Base-by-base conservation (phyloP, 116 monocot species). In the Trichopus zeylanicus region DNA sequence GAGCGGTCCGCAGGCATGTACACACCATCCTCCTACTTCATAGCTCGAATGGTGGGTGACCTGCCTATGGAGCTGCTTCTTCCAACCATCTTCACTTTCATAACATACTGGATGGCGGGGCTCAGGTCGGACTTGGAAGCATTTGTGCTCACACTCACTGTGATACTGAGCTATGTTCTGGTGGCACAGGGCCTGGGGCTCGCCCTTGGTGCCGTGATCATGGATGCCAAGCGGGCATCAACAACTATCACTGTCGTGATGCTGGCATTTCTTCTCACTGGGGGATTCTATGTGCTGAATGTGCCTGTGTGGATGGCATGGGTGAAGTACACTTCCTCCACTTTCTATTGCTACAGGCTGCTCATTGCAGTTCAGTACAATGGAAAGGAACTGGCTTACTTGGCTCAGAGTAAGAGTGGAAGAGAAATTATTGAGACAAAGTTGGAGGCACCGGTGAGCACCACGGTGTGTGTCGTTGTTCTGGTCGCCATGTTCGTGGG, bases 21-120 rank as follows among this genome's bases (percentile, higher is more conserved):
- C 64, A 65, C 81, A 3, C 59, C 88, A 11, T 97, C 97, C 15
- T 84, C 97, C 15, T 97, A 97, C 65, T 97, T 81, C 80, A 69
- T 82, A 77, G 70, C 91, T 0, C 62, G 91, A 18, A 82, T 67
- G 75, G 87, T 63, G 4, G 91, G 85, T 0, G 97, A 97, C 42
- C 75, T 91, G 6, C 91, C 91, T 0, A 91, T 97, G 97, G 97
- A 97, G 77, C 76, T 97, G 42, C 60, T 73, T 18, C 81, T 97
- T 32, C 97, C 97, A 0, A 61, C 87, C 7, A 18, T 77, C 7
- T 97, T 91, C 55, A 46, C 60, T 7, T 34, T 65, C 20, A 59
- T 87, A 23, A 8, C 84, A 1, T 97, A 97, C 57, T 91, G 84
- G 87, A 97, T 97, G 97, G 79, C 82, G 0, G 84, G 74, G 13